A percentile compares a stretch with the other conserved stretches of the same genome.
Evolutionary conservation across 768 basidiomycete genomes (phyloP).

Genomic region (Serendipita sp.): DNA sequence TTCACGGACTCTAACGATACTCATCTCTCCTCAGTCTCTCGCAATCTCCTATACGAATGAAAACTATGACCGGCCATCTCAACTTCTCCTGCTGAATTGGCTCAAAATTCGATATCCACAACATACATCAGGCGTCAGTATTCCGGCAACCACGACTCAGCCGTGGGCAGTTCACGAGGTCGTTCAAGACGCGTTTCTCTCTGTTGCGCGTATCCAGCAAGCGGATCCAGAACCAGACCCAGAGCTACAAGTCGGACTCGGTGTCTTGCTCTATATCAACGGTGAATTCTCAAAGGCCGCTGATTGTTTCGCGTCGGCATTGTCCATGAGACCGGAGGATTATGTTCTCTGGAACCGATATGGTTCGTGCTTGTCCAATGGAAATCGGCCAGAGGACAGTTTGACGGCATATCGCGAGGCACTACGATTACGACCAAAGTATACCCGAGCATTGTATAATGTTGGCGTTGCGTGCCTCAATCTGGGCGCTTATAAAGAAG

Average conservation of each 20-base stretch:
- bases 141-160: constrained; percentile 31
- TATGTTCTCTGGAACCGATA: constrained; percentile 92
- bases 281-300: constrained; percentile 75
- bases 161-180: constrained; percentile 72
- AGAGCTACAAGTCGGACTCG: constrained; percentile 85
- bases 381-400: constrained; percentile 86
- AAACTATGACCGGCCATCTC: constrained; percentile 70
- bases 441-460: constrained; percentile 94
- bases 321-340: constrained; percentile 75
- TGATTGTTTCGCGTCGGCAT: constrained; percentile 86
- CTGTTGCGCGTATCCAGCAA: constrained; percentile 65
- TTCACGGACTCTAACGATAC: neutral
- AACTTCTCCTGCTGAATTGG: constrained; percentile 78
- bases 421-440: constrained; percentile 78
- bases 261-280: constrained; percentile 83
- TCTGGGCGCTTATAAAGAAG: constrained; percentile 88
- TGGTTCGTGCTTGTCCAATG: constrained; percentile 89
- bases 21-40: constrained; percentile 45
- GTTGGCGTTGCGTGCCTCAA: constrained; percentile 98
- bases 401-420: constrained; percentile 82
- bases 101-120: constrained; percentile 49
- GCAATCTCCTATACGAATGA: constrained; percentile 97
- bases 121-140: constrained; percentile 29
- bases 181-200: constrained; percentile 71
- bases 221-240: constrained; percentile 49